Evolutionary conservation across 192 early-diverging fungal genomes (phyloP).

Genomic region (Geranomyces variabilis): DNA sequence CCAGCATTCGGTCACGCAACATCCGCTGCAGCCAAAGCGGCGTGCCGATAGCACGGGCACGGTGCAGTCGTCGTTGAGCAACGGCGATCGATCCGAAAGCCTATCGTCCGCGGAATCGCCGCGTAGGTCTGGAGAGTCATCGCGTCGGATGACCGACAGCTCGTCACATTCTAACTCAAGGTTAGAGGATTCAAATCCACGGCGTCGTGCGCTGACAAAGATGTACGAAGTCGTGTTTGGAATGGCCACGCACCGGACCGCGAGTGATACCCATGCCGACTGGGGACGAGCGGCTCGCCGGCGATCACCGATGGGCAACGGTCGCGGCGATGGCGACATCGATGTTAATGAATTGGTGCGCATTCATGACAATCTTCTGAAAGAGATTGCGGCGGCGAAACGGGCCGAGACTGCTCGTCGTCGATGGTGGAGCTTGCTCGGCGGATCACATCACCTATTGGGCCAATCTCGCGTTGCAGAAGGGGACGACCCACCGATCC

Average conservation of each 20-base stretch:
- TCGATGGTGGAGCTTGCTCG: neutral
- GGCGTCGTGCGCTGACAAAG: neutral
- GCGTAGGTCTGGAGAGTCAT: neutral
- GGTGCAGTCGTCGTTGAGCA: neutral
- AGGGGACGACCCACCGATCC: neutral
- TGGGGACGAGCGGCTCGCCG: neutral
- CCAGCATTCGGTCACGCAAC: neutral
- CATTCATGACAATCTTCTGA: slow-evolving; percentile 4
- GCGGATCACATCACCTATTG: neutral
- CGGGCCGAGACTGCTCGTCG: neutral
- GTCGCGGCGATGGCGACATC: neutral
- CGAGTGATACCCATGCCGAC: neutral
- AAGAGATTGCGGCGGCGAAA: neutral
- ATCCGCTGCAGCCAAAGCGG: neutral
- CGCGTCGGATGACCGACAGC: neutral
- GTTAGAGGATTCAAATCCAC: neutral
- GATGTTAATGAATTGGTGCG: slow-evolving; percentile 10
- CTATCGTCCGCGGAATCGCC: neutral
- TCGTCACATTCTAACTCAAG: neutral
- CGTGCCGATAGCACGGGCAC: neutral
- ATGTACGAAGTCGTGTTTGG: slow-evolving; percentile 2
- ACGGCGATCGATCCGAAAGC: neutral
- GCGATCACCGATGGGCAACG: neutral
- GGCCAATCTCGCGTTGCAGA: neutral
- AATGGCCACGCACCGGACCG: neutral